These are phyloP conservation scores for Lactarius deliciosus DNA, from an alignment of 768 basidiomycete species.

Conservation along the genomic window DNA sequence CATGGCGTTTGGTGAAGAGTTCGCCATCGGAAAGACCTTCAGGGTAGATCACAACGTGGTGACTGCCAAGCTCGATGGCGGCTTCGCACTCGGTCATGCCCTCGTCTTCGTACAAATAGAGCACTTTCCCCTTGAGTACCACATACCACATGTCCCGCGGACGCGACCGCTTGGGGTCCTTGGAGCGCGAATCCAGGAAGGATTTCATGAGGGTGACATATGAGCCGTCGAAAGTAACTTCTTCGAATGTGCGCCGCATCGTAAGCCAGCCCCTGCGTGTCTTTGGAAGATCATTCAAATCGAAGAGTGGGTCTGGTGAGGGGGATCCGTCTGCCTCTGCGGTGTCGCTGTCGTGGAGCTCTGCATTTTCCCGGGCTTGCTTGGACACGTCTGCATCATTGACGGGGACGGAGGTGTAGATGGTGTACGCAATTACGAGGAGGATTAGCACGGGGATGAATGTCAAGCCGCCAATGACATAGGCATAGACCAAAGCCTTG, in stretches of 20 bases:
- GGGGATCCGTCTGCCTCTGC: slow-evolving; percentile 36
- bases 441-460: slow-evolving; percentile 78
- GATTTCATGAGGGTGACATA: slow-evolving; percentile 81
- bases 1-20: slow-evolving; percentile 86
- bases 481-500: slow-evolving; percentile 74
- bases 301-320: slow-evolving; percentile 31
- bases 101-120: slow-evolving; percentile 95
- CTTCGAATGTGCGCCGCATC: slow-evolving; percentile 76
- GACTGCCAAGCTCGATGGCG: slow-evolving; percentile 80
- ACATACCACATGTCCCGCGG: slow-evolving; percentile 94
- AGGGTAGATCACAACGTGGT: slow-evolving; percentile 74
- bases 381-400: slow-evolving; percentile 50
- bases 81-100: slow-evolving; percentile 86
- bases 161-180: slow-evolving; percentile 77
- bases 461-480: slow-evolving; percentile 87
- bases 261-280: slow-evolving; percentile 82
- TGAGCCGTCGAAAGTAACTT: slow-evolving; percentile 56
- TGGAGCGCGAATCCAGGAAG: slow-evolving; percentile 77
- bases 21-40: slow-evolving; percentile 81
- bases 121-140: slow-evolving; percentile 84
- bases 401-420: slow-evolving; percentile 87
- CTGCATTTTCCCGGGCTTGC: slow-evolving; percentile 35
- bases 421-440: slow-evolving; percentile 54
- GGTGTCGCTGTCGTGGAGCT: slow-evolving; percentile 28
- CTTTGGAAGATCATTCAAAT: slow-evolving; percentile 56